Evolutionary conservation across 2,329 filamentous ascomycete species (phyloP), one percentile per base, ranked within the genome.

Genomic region (Geosmithia putterillii): DNA sequence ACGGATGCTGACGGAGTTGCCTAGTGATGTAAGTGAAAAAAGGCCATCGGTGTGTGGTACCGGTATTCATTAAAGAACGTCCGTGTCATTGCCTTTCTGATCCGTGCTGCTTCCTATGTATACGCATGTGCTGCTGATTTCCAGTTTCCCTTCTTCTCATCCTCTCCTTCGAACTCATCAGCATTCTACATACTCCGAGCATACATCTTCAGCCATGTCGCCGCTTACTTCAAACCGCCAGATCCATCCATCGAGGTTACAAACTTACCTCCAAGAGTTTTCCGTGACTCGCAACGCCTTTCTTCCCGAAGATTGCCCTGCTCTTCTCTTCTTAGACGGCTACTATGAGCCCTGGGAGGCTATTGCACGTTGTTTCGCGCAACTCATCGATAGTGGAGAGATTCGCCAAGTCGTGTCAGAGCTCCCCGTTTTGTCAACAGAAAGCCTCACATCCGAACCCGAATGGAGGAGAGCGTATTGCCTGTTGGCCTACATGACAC

Each of bases 391-490:
- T 20, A 73, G 72, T 45, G 75, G 73, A 50, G 70, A 76, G 34
- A 65, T 94, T 28, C 75, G 83, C 36, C 60, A 69, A 1, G 69
- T 75, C 4, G 72, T 92, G 10, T 70, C 83, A 38, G 57, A 64
- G 4, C 65, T 94, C n/a, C 81, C 84, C 0, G 58, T 86, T 1
- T 68, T 95, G 1, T 81, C 79, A 1, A 83, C 81, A 1, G 68
- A 76, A 17, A 66, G 71, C 6, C 67, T 95, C 6, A 58, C 61
- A 4, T 72, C 70, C 2, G 79, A 86, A 51, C 62, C 74, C 1
- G 83, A 94, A 65, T 94, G 86, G 86, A 72, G 82, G 49, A 71
- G 88, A 51, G 87, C 87, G 44, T 94, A 94, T 59, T 73, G 81
- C 3, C 70, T 94, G 7, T 67, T 95, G 37, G 78, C 75, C 0